phyloP scores from a whole-genome alignment of 1,284 basidiomycete species.

The Cryptococcus deneoformans region DNA sequence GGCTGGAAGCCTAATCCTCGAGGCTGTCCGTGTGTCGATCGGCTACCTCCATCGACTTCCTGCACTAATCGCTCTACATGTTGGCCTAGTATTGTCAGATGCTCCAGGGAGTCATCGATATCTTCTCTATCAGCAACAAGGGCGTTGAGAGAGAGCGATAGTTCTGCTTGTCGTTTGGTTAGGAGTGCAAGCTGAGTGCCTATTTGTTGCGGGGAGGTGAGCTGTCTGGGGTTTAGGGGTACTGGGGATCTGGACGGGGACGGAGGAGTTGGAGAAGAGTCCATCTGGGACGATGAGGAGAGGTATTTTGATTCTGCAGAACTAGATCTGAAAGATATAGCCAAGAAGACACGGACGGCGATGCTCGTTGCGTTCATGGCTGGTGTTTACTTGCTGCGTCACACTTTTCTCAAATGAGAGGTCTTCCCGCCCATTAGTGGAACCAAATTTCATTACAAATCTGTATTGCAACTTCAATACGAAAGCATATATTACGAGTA shows the following conservation, averaged over 20 bases:
- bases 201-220: conserved; percentile 41
- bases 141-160: conserved; percentile 71
- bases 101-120: conserved; percentile 62
- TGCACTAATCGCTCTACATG: conserved; percentile 61
- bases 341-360: too few relatives aligned
- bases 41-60: conserved; percentile 60
- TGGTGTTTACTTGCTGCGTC: too few relatives aligned
- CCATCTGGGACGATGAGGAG: too few relatives aligned
- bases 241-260: conserved; percentile 10
- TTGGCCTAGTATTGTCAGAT: conserved; percentile 63
- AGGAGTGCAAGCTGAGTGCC: conserved; percentile 54
- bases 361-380: too few relatives aligned
- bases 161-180: conserved; percentile 70
- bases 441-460: too few relatives aligned
- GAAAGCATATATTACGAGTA: too few relatives aligned
- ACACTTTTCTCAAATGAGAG: too few relatives aligned
- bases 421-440: too few relatives aligned
- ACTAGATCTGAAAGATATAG: too few relatives aligned
- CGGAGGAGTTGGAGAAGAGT: conserved; percentile 3
- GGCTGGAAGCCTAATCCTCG: conserved; percentile 32
- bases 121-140: conserved; percentile 68
- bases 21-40: background rate
- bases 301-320: too few relatives aligned
- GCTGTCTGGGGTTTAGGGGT: conserved; percentile 30
- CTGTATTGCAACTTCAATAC: too few relatives aligned